These are phyloP conservation scores for Lippia alba DNA, from an alignment of 305 asterid genomes.

Conservation along the genomic window DNA sequence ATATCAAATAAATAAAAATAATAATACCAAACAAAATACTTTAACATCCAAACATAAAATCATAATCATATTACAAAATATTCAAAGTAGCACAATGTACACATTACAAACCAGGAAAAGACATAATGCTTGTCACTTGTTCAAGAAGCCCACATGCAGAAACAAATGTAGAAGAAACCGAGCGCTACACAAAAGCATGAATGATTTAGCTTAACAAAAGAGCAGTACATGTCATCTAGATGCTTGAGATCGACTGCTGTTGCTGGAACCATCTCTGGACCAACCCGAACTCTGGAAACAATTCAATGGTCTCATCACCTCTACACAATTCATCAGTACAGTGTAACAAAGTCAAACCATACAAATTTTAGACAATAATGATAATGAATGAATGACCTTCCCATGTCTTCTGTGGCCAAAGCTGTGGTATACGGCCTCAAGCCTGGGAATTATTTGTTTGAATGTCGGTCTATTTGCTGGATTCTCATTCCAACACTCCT, in stretches of 20 bases:
- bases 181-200: too few species aligned
- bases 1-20: too few species aligned
- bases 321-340: conserved; percentile 4
- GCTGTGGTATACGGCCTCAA: conserved; percentile 64
- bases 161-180: too few species aligned
- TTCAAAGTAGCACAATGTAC: too few species aligned
- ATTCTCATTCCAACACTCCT: conserved; percentile 81
- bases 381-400: conserved; percentile 58
- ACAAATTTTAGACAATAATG: neutral
- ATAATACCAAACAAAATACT: too few species aligned
- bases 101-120: too few species aligned
- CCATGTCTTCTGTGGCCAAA: conserved; percentile 71
- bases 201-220: too few species aligned
- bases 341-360: too few species aligned
- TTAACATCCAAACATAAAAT: too few species aligned
- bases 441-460: conserved; percentile 78
- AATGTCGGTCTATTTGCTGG: conserved; percentile 84
- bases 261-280: conserved; percentile 54
- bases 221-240: conserved; percentile 37
- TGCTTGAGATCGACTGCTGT: conserved; percentile 47
- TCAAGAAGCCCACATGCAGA: too few species aligned
- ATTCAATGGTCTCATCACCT: conserved; percentile 78
- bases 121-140: too few species aligned
- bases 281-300: conserved; percentile 72
- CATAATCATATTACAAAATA: too few species aligned